Evolutionary conservation across 2,329 filamentous ascomycete genomes (phyloP), one percentile per base, ranked within the genome.

Genomic region (Podosphaera xanthii): DNA sequence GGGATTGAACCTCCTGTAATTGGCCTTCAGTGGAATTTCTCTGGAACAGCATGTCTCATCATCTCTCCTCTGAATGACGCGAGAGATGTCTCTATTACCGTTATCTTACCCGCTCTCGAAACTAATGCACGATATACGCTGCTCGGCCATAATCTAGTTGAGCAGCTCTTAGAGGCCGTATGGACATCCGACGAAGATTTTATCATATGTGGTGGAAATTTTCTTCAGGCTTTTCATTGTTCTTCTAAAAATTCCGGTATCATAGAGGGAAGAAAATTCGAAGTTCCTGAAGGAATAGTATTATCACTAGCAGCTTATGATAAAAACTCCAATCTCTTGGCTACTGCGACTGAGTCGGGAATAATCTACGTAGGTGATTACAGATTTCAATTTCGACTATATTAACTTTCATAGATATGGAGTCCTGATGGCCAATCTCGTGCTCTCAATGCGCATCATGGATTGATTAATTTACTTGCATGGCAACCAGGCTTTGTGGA

Each of bases 181-280:
- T 84, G 81, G 81, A 80, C 74, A 14, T 77, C 72, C 63, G 76
- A 81, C 58, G 71, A 71, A 9, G 76, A 81, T 34, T 82, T 84
- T 61, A 63, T 83, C 55, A 64, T 83, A 9, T 78, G 78, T 59
- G 80, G 80, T 9, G 79, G 79, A 5, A 75, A 79, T 49, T 62
- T 77, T 5, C 70, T 84, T 31, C 64, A 75, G 14, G 71, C 72
- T 12, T 72, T 83, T 40, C 71, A 68, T 9, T 52, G 49, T 31
- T 77, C 74, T 65, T 70, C 71, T 0, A 75, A 76, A 2, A 69
- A 71, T 4, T 69, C 30, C 7, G 14, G 70, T 2, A 78, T 83
- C 55, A 66, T 70, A 0, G 71, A 71, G 33, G 67, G 71, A 4
- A 74, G 71, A 59, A 77, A 75, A 54, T 79, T 79, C 46, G 74